Evolutionary conservation across 305 asterid species (phyloP).

Genomic region (Fraxinus nigra): DNA sequence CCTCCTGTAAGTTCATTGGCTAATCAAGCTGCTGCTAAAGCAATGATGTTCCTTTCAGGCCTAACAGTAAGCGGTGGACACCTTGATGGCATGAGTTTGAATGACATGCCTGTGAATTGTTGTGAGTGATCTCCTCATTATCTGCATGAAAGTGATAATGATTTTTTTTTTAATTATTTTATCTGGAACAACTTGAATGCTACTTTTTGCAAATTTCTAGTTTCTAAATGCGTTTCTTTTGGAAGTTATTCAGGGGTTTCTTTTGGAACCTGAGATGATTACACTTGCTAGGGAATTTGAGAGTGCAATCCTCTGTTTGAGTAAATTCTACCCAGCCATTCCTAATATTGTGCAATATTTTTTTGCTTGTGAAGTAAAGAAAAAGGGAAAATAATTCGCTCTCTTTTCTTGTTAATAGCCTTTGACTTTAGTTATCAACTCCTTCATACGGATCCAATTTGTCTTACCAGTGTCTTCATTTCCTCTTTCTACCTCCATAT

Average conservation of each 20-base stretch:
- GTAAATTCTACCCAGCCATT: constrained; percentile 13
- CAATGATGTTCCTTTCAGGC: constrained; percentile 87
- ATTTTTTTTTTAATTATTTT: constrained; percentile 12
- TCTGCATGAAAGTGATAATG: constrained; percentile 10
- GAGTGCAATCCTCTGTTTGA: constrained; percentile 15
- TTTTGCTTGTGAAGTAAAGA: constrained; percentile 16
- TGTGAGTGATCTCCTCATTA: constrained; percentile 55
- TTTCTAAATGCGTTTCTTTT: constrained; percentile 6
- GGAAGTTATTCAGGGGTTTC: constrained; percentile 6
- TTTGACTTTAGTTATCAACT: constrained; percentile 5
- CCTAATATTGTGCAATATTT: constrained; percentile 5
- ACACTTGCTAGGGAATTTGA: constrained; percentile 9
- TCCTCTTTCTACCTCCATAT: constrained; percentile 9
- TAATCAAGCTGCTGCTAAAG: constrained; percentile 94
- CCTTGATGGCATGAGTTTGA: constrained; percentile 78
- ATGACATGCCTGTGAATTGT: constrained; percentile 70
- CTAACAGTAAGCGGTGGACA: constrained; percentile 68
- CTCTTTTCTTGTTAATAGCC: constrained; percentile 13
- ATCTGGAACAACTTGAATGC: constrained; percentile 21
- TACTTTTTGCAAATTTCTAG: background rate
- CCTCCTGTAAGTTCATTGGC: constrained; percentile 73
- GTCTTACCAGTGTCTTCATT: background rate
- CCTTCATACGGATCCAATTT: background rate
- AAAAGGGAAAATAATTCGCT: background rate
- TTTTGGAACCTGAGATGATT: background rate